Evolutionary conservation across 768 basidiomycete genomes (phyloP).

Genomic region (Sarcodon aspratus): DNA sequence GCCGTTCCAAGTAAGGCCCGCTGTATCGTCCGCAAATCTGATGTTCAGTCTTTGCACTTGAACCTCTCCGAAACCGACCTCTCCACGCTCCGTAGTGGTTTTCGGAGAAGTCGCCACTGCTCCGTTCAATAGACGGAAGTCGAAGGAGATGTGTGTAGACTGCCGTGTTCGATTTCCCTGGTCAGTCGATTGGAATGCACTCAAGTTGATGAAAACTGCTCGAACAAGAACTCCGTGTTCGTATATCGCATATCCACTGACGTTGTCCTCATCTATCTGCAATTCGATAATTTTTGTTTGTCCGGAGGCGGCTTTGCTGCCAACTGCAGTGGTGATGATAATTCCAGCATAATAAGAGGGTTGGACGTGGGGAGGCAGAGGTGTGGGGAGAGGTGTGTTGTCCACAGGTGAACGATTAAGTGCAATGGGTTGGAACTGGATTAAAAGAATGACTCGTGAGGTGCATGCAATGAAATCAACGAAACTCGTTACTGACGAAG

Average conservation of each 20-base stretch:
- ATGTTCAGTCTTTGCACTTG: slow-evolving; percentile 11
- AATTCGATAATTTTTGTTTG: slow-evolving; percentile 35
- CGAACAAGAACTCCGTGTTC: slow-evolving; percentile 31
- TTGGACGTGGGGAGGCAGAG: slow-evolving; percentile 49
- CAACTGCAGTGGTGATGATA: slow-evolving; percentile 47
- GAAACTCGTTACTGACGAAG: slow-evolving; percentile 25
- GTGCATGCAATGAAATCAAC: not conserved
- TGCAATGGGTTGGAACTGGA: slow-evolving; percentile 51
- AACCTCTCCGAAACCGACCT: slow-evolving; percentile 2
- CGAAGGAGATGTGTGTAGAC: slow-evolving; percentile 28
- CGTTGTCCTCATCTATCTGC: slow-evolving; percentile 27
- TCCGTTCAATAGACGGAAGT: slow-evolving; percentile 13
- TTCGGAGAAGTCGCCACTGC: not conserved
- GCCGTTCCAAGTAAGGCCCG: slow-evolving; percentile 14
- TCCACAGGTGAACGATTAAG: slow-evolving; percentile 48
- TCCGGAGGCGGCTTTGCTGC: slow-evolving; percentile 22
- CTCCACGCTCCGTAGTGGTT: not conserved
- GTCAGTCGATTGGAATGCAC: slow-evolving; percentile 28
- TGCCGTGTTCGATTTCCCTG: slow-evolving; percentile 22
- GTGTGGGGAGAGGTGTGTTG: slow-evolving; percentile 35
- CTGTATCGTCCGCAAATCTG: slow-evolving; percentile 15
- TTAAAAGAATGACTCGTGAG: not conserved
- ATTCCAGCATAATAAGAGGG: slow-evolving; percentile 58
- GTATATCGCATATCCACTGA: slow-evolving; percentile 56
- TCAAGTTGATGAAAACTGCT: slow-evolving; percentile 47